These are phyloP conservation scores for Penicillium vulpinum DNA, from an alignment of 2,329 filamentous ascomycete genomes.

Conservation along the genomic window DNA sequence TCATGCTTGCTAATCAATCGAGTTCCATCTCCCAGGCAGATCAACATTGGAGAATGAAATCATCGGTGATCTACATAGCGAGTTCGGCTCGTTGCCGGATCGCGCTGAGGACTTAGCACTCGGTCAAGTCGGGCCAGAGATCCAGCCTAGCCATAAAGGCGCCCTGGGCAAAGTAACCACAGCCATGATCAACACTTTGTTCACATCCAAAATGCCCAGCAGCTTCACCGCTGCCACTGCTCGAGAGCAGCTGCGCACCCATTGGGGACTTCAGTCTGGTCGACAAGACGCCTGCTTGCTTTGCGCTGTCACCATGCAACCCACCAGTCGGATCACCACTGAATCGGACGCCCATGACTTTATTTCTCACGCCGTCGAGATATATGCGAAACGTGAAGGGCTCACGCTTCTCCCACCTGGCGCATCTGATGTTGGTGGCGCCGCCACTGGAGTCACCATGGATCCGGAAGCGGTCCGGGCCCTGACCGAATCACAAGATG, in stretches of 20 bases:
- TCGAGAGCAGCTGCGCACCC: conserved; percentile 88
- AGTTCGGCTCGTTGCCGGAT: conserved; percentile 42
- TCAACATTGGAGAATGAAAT: conserved; percentile 48
- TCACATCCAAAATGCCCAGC: conserved; percentile 99
- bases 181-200: conserved; percentile 86
- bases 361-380: conserved; percentile 82
- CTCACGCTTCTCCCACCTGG: conserved; percentile 75
- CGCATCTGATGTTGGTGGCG: conserved; percentile 71
- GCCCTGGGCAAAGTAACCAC: conserved; percentile 96
- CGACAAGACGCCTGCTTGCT: conserved; percentile 89
- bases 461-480: conserved; percentile 95
- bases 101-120: conserved; percentile 56
- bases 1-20: background rate
- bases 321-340: conserved; percentile 78
- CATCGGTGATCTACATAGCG: conserved; percentile 42
- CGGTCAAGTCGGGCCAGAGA: conserved; percentile 88
- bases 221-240: conserved; percentile 98
- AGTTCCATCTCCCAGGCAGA: conserved; percentile 20
- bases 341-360: conserved; percentile 90
- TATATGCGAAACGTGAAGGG: conserved; percentile 81
- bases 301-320: conserved; percentile 89
- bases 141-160: conserved; percentile 98
- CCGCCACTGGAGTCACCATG: conserved; percentile 89
- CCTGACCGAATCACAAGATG: conserved; percentile 91
- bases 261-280: conserved; percentile 84